Percentiles rank a stretch among this genome's conserved stretches.
These are phyloP conservation scores for Rehmannia glutinosa DNA, from an alignment of 257 asterid genomes.

Conservation along the genomic window DNA sequence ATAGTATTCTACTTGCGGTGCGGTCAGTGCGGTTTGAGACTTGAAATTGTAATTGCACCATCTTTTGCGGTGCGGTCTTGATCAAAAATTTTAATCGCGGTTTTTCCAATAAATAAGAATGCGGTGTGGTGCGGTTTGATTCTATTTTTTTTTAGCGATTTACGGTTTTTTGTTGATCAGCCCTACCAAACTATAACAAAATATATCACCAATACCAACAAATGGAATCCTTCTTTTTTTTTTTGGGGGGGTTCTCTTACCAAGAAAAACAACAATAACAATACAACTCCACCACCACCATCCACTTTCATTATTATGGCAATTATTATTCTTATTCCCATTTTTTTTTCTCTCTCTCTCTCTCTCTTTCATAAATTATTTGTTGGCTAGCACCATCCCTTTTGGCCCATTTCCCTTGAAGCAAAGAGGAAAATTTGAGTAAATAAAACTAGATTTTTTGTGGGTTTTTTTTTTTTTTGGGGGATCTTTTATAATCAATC, in stretches of 20 bases:
- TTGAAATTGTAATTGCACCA: no score
- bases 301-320: constrained; percentile 48
- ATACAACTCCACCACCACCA: constrained; percentile 49
- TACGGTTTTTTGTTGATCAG: no score
- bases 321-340: constrained; percentile 39
- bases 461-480: constrained; percentile 9
- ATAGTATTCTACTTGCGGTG: no score
- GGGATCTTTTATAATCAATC: neutral
- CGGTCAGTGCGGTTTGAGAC: no score
- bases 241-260: constrained; percentile 26
- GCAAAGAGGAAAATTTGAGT: neutral
- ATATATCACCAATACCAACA: constrained; percentile 42
- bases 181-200: neutral
- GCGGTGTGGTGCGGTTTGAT: no score
- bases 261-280: constrained; percentile 51
- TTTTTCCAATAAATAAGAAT: no score
- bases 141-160: no score
- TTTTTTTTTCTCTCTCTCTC: constrained; percentile 19
- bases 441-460: neutral
- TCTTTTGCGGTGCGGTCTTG: no score
- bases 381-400: constrained; percentile 26
- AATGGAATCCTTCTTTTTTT: constrained; percentile 37
- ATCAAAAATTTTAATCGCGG: no score
- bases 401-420: constrained; percentile 28
- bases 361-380: constrained; percentile 31